phyloP scores from a whole-genome alignment of 768 basidiomycete genomes.

The Tephrocybe sp. region DNA sequence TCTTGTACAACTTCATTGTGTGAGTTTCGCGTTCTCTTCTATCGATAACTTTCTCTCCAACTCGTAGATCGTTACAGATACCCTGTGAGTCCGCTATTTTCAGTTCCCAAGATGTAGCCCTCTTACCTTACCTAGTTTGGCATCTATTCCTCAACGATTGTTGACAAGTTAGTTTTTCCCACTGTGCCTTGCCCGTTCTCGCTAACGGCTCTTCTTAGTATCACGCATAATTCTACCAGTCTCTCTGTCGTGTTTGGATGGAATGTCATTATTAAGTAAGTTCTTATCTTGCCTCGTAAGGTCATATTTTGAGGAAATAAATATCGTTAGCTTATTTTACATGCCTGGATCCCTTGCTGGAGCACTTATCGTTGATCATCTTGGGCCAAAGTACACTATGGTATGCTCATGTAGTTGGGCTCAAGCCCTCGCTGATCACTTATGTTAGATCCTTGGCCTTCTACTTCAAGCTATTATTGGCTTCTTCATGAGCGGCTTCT shows the following conservation, averaged over 20 bases:
- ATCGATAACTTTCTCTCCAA: no score
- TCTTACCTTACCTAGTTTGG: slow-evolving; percentile 67
- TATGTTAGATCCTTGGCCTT: slow-evolving; percentile 56
- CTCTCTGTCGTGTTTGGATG: slow-evolving; percentile 72
- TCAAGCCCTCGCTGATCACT: background rate
- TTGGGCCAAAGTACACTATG: slow-evolving; percentile 76
- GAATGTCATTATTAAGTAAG: slow-evolving; percentile 79
- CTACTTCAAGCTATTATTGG: slow-evolving; percentile 67
- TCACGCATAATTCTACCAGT: slow-evolving; percentile 50
- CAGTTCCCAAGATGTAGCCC: no score
- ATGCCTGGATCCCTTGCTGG: slow-evolving; percentile 56
- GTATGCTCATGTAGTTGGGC: slow-evolving; percentile 25
- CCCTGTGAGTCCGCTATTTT: no score
- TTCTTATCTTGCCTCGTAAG: no score
- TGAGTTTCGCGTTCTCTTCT: slow-evolving; percentile 28
- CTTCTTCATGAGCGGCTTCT: slow-evolving; percentile 86
- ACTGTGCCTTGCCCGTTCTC: background rate
- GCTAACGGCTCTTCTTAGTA: slow-evolving; percentile 29
- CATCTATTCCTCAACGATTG: slow-evolving; percentile 73
- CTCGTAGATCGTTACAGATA: no score
- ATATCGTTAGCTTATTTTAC: slow-evolving; percentile 29
- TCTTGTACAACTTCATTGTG: slow-evolving; percentile 78
- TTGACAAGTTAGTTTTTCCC: slow-evolving; percentile 49
- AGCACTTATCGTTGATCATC: slow-evolving; percentile 67
- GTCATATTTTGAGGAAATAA: no score